These are phyloP conservation scores for Geotrichum restrictum DNA, from an alignment of 1,139 yeast species.

Conservation along the genomic window DNA sequence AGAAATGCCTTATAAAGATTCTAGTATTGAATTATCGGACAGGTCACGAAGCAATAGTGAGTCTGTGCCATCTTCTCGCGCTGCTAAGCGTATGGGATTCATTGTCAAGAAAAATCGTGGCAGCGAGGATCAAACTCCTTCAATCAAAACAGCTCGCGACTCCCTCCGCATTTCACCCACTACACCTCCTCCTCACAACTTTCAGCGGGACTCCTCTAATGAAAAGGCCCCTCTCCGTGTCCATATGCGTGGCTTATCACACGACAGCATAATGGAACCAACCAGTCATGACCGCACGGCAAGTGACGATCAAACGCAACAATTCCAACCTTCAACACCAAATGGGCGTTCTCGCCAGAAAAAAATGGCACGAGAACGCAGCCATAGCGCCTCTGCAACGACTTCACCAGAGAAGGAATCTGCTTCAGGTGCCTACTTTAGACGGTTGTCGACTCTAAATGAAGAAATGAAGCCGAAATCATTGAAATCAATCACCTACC, in stretches of 20 bases:
- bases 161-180: conserved; percentile 14
- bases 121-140: conserved; percentile 5
- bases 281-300: conserved; percentile 10
- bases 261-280: conserved; percentile 25
- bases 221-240: conserved; percentile 8
- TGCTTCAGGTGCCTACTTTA: conserved; percentile 54
- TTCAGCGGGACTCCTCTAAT: background rate
- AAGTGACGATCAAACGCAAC: conserved; percentile 11
- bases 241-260: conserved; percentile 27
- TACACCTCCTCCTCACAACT: conserved; percentile 1
- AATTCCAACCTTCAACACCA: background rate
- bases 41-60: conserved; percentile 59
- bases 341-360: background rate
- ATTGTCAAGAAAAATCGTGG: conserved; percentile 28
- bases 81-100: conserved; percentile 41
- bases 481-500: conserved; percentile 7
- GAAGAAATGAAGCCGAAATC: conserved; percentile 27
- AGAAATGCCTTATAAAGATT: background rate
- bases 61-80: conserved; percentile 46
- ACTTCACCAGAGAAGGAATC: conserved; percentile 35
- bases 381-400: conserved; percentile 22
- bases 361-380: conserved; percentile 19
- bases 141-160: conserved; percentile 17
- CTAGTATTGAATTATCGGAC: conserved; percentile 30
- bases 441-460: conserved; percentile 63